Evolutionary conservation across 2,329 filamentous ascomycete species (phyloP), one percentile per base, ranked within the genome.

Genomic region (Cercospora citrullina): DNA sequence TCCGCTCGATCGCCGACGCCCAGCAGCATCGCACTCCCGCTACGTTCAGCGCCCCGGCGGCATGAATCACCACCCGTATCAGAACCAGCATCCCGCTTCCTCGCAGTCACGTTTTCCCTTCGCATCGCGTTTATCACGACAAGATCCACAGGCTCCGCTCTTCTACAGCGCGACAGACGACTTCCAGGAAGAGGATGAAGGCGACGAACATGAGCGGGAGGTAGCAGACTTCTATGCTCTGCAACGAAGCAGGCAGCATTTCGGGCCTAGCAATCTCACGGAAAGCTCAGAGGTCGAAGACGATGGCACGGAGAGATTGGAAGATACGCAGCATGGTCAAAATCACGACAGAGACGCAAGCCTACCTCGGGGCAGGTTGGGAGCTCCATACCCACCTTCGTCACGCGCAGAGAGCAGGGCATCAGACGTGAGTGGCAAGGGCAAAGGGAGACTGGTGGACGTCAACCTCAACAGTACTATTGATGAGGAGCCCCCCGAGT

Each of bases 171-270:
- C 92, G 4, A 87, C 93, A 16, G 93, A 97, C 78, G 93, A 96
- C 76, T 95, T 96, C 72, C 89, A 91, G 69, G 94, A 97, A 80
- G 92, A 96, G 76, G 94, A 97, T 71, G 94, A 98, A 69, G 65
- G 71, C 45, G 70, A 75, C 36, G 70, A 71, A 23, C 68, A 72
- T 53, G 92, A 96, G 74, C 85, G 93, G 64, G 94, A 98, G 77
- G 92, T 94, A 36, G 93, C 93, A n/a, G 95, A 98, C 80, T 89
- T 95, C 72, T 96, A 94, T 80, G 94, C 94, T 5, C 83, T 99
- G 66, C 94, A 98, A 79, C 87, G 91, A 73, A 98, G 94, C 72
- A 87, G 95, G 73, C 87, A 94, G 58, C 92, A 97, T 67, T 94
- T 97, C 76, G 92, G 93, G 14, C 89, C 90, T 14, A 93, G 91